Percentiles rank a stretch among this genome's conserved stretches.
Conservation (phyloP, 2,329 filamentous ascomycete genomes). For the Sporothrix globosa region DNA sequence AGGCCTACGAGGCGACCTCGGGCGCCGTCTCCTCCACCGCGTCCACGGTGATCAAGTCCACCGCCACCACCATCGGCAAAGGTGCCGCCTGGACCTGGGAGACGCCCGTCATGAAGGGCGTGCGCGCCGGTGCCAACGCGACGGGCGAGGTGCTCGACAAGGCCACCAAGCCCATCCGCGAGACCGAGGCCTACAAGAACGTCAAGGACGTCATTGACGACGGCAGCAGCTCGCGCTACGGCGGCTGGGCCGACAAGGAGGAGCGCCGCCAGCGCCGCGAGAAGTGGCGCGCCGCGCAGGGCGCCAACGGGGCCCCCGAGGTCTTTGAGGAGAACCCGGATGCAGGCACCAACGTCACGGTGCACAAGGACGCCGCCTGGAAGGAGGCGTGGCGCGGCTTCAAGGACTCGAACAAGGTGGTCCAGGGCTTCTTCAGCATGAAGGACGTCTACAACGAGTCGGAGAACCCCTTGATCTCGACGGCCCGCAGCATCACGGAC, state of each 20-base stretch:
- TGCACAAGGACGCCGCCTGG: conserved; percentile 97
- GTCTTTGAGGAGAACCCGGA: conserved; percentile 81
- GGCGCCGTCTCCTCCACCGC: conserved; percentile 80
- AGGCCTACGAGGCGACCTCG: conserved; percentile 84
- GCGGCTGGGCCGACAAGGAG: conserved; percentile 95
- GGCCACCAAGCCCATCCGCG: conserved; percentile 88
- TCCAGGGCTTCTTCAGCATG: conserved; percentile 85
- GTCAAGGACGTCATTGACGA: conserved; percentile 97
- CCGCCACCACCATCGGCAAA: conserved; percentile 84
- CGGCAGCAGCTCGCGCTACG: conserved; percentile 92
- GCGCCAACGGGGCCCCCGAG: conserved; percentile 56
- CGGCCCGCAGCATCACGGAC: conserved; percentile 91
- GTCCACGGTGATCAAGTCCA: conserved; percentile 78
- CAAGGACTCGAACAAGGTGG: conserved; percentile 83
- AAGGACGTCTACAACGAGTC: conserved; percentile 92
- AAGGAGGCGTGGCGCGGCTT: conserved; percentile 99
- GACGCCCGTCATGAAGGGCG: conserved; percentile 86
- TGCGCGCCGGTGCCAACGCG: conserved; percentile 80
- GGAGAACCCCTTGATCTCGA: conserved; percentile 92
- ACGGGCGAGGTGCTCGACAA: conserved; percentile 89
- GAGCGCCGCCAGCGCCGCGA: conserved; percentile 83
- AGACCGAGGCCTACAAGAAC: conserved; percentile 92
- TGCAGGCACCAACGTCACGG: conserved; percentile 87
- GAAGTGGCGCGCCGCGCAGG: conserved; percentile 66
- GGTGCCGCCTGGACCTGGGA: conserved; percentile 98